Evolutionary conservation across 495 filamentous ascomycete species (phyloP), one percentile per base, ranked within the genome.

Genomic region (Sporormia fimetaria): DNA sequence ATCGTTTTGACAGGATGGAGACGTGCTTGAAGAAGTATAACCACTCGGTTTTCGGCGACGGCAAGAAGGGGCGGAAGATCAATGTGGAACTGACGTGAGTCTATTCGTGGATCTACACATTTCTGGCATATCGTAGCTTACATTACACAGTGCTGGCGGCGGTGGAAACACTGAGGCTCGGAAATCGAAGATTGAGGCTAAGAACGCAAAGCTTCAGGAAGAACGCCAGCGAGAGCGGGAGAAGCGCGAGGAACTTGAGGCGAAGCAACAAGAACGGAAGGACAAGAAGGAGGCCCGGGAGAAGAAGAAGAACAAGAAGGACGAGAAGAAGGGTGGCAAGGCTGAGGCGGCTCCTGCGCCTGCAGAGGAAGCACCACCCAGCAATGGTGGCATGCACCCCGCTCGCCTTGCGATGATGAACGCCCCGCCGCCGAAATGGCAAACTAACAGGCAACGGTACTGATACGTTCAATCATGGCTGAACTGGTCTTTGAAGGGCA

Each of bases 21-120:
- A 87, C 83, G 33, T 92, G 84, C 54, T 67, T 98, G 49, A 80
- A 83, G 58, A 70, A 83, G 33, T 84, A 85, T 59, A 88, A 98
- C 62, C 86, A 94, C 62, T 81, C 75, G 44, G 70, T 63, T 33
- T 94, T 96, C 56, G 70, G 83, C 44, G 81, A 85, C 51, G 76
- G 74, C 25, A 54, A 59, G 37, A 68, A 65, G 42, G 57, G 68
- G 33, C 61, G 78, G 47, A 79, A 80, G 62, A 87, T 98, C 44
- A 95, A 94, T 57, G 83, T 94, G 24, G 90, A 98, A 63, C 66
- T 98, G 45, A 95, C 58, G 45, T 56, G 49, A 20, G 53, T 36
- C 22, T 24, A 18, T 40, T 10, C 17, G 21, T 7, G n/a, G 6
- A 18, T 39, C 8, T 42, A 4, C 9, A 21, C 32, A 24, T 14